Conservation (phyloP, 768 basidiomycete genomes). For the Lanmaoa pseudosensibilis region DNA sequence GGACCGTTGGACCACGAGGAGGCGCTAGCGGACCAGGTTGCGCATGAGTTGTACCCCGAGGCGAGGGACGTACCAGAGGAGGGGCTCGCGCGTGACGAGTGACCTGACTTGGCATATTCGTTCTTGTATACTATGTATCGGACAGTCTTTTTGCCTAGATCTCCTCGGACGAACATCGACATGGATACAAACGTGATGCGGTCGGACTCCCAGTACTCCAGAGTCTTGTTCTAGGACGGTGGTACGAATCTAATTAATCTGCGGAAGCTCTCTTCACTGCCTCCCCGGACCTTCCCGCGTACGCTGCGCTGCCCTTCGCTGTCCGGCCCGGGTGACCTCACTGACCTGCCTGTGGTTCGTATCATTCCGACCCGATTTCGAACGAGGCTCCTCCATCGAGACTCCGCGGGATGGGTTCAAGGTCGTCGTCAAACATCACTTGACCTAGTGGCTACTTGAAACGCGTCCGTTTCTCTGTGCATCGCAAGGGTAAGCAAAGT, state of each 20-base stretch:
- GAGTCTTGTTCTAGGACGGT: too few species aligned
- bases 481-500: neutral
- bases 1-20: constrained; percentile 52
- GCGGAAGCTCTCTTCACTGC: neutral
- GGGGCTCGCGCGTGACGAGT: constrained; percentile 2
- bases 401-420: neutral
- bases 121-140: neutral
- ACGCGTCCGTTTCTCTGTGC: neutral
- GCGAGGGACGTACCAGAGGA: constrained; percentile 18
- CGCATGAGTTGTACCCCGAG: constrained; percentile 53
- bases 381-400: too few species aligned
- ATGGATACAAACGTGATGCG: neutral
- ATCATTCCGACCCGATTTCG: too few species aligned
- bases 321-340: too few species aligned
- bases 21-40: constrained; percentile 50
- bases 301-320: too few species aligned
- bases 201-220: too few species aligned
- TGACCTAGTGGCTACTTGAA: neutral
- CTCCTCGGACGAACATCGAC: neutral
- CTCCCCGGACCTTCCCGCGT: constrained; percentile 9
- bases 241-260: neutral
- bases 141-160: neutral
- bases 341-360: too few species aligned
- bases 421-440: neutral
- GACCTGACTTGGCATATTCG: neutral